These are phyloP conservation scores for Globisporangium ultimum DNA, from an alignment of 352 stramenopile species.

Conservation along the genomic window DNA sequence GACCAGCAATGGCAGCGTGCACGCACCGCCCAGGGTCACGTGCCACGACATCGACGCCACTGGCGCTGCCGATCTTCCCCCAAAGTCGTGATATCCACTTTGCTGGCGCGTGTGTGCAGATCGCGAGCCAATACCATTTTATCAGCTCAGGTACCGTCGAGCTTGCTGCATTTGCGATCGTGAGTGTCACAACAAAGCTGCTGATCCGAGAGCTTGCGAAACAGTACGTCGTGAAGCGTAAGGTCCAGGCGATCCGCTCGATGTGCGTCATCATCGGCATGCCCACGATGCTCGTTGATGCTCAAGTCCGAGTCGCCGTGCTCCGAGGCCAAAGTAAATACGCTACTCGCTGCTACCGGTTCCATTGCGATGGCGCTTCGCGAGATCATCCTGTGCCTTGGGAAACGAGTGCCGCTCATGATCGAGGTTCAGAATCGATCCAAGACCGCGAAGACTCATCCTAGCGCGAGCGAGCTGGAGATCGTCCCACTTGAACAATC, in stretches of 20 bases:
- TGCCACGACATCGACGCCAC: not conserved
- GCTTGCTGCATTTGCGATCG: not conserved
- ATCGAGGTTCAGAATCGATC: too few relatives aligned
- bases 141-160: not conserved
- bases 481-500: too few relatives aligned
- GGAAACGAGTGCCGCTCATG: too few relatives aligned
- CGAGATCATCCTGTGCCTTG: constrained; percentile 9
- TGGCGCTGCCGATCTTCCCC: not conserved
- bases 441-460: too few relatives aligned
- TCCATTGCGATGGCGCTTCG: not conserved
- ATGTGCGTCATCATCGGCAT: constrained; percentile 22
- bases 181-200: constrained; percentile 16
- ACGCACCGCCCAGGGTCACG: too few relatives aligned
- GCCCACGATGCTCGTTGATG: constrained; percentile 27
- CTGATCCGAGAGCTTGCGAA: constrained; percentile 19
- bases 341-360: not conserved
- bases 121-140: constrained; percentile 1
- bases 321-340: not conserved
- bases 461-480: too few relatives aligned
- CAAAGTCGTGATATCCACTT: constrained; percentile 1
- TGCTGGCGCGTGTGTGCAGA: constrained; percentile 4
- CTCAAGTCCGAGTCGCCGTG: constrained; percentile 20
- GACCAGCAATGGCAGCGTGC: not conserved
- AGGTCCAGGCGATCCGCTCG: constrained; percentile 10
- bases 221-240: constrained; percentile 14